Evolutionary conservation across 495 filamentous ascomycete genomes (phyloP), one percentile per base, ranked within the genome.

Genomic region (Aspergillus ellipticus): DNA sequence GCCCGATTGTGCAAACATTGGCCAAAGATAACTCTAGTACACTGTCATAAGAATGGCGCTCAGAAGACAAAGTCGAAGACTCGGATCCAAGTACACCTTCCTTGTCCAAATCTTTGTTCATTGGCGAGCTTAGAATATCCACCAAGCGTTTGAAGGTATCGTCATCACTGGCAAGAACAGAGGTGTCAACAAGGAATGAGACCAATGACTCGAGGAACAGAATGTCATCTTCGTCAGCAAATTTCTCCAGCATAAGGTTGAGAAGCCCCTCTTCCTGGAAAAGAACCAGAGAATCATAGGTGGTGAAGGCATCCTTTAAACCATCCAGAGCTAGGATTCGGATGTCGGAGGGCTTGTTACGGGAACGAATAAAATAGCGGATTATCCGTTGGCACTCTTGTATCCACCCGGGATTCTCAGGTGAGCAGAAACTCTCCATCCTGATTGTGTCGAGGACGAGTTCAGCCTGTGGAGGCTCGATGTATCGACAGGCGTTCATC

Each of bases 351-450:
- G 84, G 77, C 46, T 90, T 84, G 49, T 66, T 77, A 11, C 74
- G 78, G 59, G 87, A 79, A 33, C 78, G 80, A 49, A 92, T 82
- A 59, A 96, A 87, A 10, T 80, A 76, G 22, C 82, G 74, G 47
- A 91, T 73, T 1, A 94, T 71, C 7, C 78, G 71, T 21, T 70
- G 78, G 21, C 85, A 80, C 57, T 89, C 85, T 5, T 72, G 70
- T 28, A 86, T 74, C 86, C 89, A 96, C 8, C 80, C 67, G 13
- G 73, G 66, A 63, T 85, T 84, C 4, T 85, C 89, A 21, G 89
- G 90, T 54, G 84, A 87, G 57, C 88, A 89, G 52, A 84, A 84
- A 24, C 82, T 62, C 45, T 73, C 68, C 10, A 62, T 51, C 51
- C 73, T 63, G 49, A 72, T 67, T 41, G 67, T 67, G 50, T 70